These are phyloP conservation scores for Globisporangium abappressorium DNA, from an alignment of 352 stramenopile species.

Conservation along the genomic window DNA sequence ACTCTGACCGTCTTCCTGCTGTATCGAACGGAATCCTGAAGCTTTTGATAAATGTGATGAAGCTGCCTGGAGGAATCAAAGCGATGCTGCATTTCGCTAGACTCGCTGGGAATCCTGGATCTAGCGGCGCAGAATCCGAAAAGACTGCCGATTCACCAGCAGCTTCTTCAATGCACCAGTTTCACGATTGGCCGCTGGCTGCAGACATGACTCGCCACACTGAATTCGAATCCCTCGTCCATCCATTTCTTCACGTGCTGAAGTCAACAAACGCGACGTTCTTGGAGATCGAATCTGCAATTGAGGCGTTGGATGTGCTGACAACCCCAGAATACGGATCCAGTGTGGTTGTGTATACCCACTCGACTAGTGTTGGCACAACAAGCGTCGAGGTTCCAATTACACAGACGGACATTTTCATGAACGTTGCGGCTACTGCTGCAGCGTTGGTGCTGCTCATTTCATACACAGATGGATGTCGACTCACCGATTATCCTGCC, in stretches of 20 bases:
- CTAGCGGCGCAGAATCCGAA: background rate
- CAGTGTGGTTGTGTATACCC: constrained; percentile 9
- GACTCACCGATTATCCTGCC: constrained; percentile 18
- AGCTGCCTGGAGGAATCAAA: constrained; percentile 28
- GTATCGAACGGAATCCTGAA: constrained; percentile 36
- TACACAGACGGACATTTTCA: constrained; percentile 33
- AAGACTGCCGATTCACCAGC: background rate
- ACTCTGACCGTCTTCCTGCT: constrained; percentile 18
- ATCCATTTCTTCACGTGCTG: constrained; percentile 8
- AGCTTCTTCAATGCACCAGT: background rate
- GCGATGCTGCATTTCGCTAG: constrained; percentile 31
- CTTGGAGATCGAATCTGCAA: constrained; percentile 4
- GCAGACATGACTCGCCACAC: constrained; percentile 1
- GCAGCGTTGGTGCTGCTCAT: constrained; percentile 42
- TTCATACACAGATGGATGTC: constrained; percentile 37
- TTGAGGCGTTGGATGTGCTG: constrained; percentile 10
- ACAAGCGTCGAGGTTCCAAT: constrained; percentile 7
- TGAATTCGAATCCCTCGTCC: background rate
- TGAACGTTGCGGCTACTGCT: constrained; percentile 35
- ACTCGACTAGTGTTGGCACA: background rate
- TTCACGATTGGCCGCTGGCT: constrained; percentile 7
- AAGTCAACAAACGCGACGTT: constrained; percentile 7
- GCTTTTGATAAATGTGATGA: constrained; percentile 31
- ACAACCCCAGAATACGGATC: constrained; percentile 12
- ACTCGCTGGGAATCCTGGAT: background rate